Evolutionary conservation across 345 rosid species (phyloP), one percentile per base, ranked within the genome.

Genomic region (Viola odorata): DNA sequence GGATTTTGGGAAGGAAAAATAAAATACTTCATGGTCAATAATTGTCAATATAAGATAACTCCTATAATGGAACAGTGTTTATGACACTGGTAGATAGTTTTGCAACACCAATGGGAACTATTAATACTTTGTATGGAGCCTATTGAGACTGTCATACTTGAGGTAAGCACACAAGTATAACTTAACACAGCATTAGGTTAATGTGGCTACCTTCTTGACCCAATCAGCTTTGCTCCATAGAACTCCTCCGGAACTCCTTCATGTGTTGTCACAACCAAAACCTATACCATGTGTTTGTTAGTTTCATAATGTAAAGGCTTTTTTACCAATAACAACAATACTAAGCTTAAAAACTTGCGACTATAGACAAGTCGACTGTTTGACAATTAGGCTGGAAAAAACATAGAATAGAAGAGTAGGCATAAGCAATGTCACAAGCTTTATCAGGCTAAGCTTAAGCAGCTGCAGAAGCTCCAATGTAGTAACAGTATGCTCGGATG

Each of bases 221-320:
- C 99, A 49, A 94, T 90, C 82, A 84, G 74, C 78, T 84, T 88
- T 37, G 99, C 97, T 66, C 99, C 99, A 69, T 94, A 82, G 64
- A 94, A 94, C 74, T 94, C 99, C 39, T 80, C 67, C 0, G 99
- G 99, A 45, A 94, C 96, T 69, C 99, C 99, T 84, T 90, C 99
- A 65, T 94, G 99, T 63, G 99, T 94, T 5, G 99, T 94, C 62
- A 94, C 95, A 14, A 94, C 99, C 84, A 94, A 77, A 61, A 89
- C 99, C 99, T 92, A 66, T 36, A 71, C 13, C 50, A 52, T 38
- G 51, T 38, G 50, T 50, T 14, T 14, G 41, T 69, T 52, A 69
- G 57, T 57, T 66, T 47, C 54, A 42, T 12, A 15, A 59, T 36
- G 58, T 13, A 6, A 64, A 8, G 16, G 40, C 49, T 45, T 17